Evolutionary conservation across 805 yeast species (phyloP).

Genomic region (Cyberlindnera japonica): DNA sequence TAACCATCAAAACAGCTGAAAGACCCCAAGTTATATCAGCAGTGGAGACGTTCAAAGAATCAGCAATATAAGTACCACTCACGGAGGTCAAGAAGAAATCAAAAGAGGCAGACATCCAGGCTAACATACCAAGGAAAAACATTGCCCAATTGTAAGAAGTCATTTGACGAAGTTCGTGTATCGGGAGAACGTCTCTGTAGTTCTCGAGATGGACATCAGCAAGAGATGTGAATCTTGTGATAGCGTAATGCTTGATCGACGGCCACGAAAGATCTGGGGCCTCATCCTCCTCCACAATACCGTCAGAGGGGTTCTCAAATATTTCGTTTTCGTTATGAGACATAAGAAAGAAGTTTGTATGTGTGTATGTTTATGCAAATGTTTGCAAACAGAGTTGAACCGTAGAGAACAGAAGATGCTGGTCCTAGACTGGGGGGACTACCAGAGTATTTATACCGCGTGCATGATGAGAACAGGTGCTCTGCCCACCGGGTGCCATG

Average conservation of each 20-base stretch:
- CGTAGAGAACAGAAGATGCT: too few relatives aligned
- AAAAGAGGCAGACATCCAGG: constrained; percentile 74
- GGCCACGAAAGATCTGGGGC: constrained; percentile 13
- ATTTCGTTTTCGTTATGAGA: constrained; percentile 5
- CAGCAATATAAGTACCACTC: constrained; percentile 51
- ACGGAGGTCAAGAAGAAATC: constrained; percentile 66
- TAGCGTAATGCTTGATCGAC: constrained; percentile 18
- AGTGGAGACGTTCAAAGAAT: constrained; percentile 41
- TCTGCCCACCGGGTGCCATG: too few relatives aligned
- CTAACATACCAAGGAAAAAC: constrained; percentile 54
- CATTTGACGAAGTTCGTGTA: constrained; percentile 38
- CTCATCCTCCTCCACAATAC: constrained; percentile 15
- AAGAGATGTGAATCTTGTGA: constrained; percentile 27
- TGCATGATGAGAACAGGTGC: too few relatives aligned
- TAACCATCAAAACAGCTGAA: constrained; percentile 66
- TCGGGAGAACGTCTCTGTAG: constrained; percentile 37
- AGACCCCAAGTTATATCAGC: constrained; percentile 68
- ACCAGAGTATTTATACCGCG: too few relatives aligned
- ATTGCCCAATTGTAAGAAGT: constrained; percentile 48
- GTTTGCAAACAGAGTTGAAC: too few relatives aligned
- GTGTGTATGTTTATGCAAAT: neutral
- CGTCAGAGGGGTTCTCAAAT: constrained; percentile 8
- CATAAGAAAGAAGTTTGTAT: neutral
- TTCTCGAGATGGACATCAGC: constrained; percentile 23
- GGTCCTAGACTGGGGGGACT: too few relatives aligned